Evolutionary conservation across 1,284 basidiomycete genomes (phyloP), one percentile per base, ranked within the genome.

Genomic region (Irpex sp.): DNA sequence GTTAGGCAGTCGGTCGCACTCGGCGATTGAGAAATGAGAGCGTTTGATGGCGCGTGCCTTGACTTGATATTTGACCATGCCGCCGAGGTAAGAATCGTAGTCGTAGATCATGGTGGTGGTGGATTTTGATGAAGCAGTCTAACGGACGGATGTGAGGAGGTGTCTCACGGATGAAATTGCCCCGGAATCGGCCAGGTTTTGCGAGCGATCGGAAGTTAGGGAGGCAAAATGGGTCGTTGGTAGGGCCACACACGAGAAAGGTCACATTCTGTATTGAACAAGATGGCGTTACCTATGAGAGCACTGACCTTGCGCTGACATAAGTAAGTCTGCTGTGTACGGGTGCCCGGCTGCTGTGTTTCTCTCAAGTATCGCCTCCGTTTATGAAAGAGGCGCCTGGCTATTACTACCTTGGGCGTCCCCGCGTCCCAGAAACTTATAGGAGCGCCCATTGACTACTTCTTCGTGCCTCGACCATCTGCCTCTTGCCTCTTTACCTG

Each of bases 401-500:
- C 2, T 43, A 43, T 43, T 43, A 43, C 39, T 11, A 15, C 11
- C 11, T 43, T 43, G 26, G 26, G 26, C 26, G 26, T 26, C n/a
- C 43, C 43, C 15, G 43, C n/a, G 56, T 37, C 43, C 36, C 33
- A 57, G 17, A 39, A 36, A 21, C 31, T 33, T 21, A 46, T 9
- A 57, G 26, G 56, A 57, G 36, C 56, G 56, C 43, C 35, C 17
- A 35, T 37, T n/a, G 43, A 13, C 9, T n/a, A 13, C 33, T 21
- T 9, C 56, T 61, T 37, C 43, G 59, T 61, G 37, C 60, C 59
- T 51, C 59, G 37, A 56, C 36, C 43, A 46, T 46, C n/a, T 46
- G 43, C 17, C 15, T 56, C 31, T 57, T 21, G n/a, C 35, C 43
- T 21, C 36, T 39, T 17, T 46, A 37, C 36, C 26, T 15, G 35